These are phyloP conservation scores for Candida ortonii DNA, from an alignment of 805 yeast species.

Conservation along the genomic window DNA sequence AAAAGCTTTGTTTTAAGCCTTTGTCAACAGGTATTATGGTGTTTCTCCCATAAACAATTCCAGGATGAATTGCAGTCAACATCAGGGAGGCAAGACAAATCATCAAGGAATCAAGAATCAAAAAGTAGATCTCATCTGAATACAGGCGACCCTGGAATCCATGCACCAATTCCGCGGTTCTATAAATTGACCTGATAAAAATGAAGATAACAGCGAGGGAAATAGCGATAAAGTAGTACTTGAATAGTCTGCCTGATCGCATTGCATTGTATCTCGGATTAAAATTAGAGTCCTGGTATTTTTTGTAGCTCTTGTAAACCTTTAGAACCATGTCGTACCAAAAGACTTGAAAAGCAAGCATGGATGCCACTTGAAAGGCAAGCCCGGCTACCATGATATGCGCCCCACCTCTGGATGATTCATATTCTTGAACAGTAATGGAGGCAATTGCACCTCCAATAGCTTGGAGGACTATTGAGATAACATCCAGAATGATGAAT, in stretches of 20 bases:
- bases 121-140: slow-evolving; percentile 54
- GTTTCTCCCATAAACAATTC: slow-evolving; percentile 44
- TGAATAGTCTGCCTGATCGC: slow-evolving; percentile 37
- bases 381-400: slow-evolving; percentile 76
- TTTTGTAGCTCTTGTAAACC: slow-evolving; percentile 30
- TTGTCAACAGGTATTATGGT: slow-evolving; percentile 21
- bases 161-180: slow-evolving; percentile 67
- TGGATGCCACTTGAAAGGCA: slow-evolving; percentile 69
- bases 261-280: slow-evolving; percentile 35
- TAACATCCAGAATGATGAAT: slow-evolving; percentile 64
- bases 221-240: slow-evolving; percentile 43
- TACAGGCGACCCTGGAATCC: slow-evolving; percentile 73
- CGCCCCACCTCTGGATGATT: slow-evolving; percentile 46
- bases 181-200: slow-evolving; percentile 66
- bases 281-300: slow-evolving; percentile 34
- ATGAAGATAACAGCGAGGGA: slow-evolving; percentile 51
- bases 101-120: slow-evolving; percentile 63
- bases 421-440: slow-evolving; percentile 40
- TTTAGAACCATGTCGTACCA: slow-evolving; percentile 46
- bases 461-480: slow-evolving; percentile 66
- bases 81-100: slow-evolving; percentile 46
- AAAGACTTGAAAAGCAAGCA: slow-evolving; percentile 56
- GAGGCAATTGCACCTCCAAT: slow-evolving; percentile 77
- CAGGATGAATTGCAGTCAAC: slow-evolving; percentile 62
- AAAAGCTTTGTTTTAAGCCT: too few relatives aligned